Conservation (phyloP, 179 eudicot species). For the Silene noctiflora region DNA sequence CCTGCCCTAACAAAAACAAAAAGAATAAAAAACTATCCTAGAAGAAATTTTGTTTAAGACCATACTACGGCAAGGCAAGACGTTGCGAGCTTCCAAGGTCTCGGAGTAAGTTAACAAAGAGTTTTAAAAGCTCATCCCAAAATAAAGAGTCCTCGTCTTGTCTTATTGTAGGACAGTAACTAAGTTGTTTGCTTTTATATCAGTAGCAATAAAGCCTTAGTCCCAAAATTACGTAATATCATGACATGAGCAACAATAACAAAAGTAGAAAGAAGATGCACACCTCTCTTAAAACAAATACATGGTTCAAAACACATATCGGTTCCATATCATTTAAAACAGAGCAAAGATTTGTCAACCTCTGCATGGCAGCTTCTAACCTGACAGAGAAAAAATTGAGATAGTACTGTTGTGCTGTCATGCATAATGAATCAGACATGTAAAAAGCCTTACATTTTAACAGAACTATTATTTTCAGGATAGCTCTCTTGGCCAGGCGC, state of each 20-base stretch:
- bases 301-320: slow-evolving; percentile 93
- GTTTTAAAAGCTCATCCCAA: not conserved
- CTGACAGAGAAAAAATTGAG: slow-evolving; percentile 41
- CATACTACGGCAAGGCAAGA: not conserved
- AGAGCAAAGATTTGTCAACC: slow-evolving; percentile 96
- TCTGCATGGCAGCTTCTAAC: slow-evolving; percentile 99
- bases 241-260: slow-evolving; percentile 11
- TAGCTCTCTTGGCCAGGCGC: slow-evolving; percentile 94
- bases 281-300: slow-evolving; percentile 98
- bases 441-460: slow-evolving; percentile 67
- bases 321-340: slow-evolving; percentile 99
- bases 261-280: slow-evolving; percentile 10
- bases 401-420: slow-evolving; percentile 2
- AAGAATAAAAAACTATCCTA: not conserved
- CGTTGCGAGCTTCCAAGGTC: not conserved
- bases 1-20: not conserved
- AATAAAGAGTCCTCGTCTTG: not conserved
- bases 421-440: slow-evolving; percentile 13
- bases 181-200: not conserved
- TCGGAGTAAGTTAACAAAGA: not conserved
- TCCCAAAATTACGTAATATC: not conserved
- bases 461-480: slow-evolving; percentile 76
- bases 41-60: not conserved
- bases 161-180: not conserved
- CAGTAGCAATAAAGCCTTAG: not conserved